Evolutionary conservation across 352 stramenopile genomes (phyloP).

Genomic region (Globisporangium okanoganense): DNA sequence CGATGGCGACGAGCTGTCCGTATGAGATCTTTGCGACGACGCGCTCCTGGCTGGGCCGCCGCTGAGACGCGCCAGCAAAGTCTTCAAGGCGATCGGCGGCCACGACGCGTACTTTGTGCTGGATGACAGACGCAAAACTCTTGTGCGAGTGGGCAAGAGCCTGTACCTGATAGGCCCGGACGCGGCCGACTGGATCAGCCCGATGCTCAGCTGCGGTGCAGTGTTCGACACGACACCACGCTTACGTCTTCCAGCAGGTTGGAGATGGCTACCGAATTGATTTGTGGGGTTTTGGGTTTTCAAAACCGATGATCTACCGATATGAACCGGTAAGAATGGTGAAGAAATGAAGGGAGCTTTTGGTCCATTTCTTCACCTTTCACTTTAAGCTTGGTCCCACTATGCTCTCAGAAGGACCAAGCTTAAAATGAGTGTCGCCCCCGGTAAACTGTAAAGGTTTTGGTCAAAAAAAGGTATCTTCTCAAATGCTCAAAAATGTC

Average conservation of each 20-base stretch:
- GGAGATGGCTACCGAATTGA: no score
- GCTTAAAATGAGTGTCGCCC: no score
- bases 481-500: no score
- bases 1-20: slow-evolving; percentile 1
- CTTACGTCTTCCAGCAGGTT: neutral
- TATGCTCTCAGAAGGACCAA: no score
- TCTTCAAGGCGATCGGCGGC: slow-evolving; percentile 2
- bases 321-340: no score
- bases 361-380: no score
- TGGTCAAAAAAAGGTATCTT: no score
- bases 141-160: slow-evolving; percentile 1
- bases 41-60: slow-evolving; percentile 9
- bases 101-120: slow-evolving; percentile 13
- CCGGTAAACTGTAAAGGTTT: no score
- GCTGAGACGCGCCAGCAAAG: slow-evolving; percentile 5
- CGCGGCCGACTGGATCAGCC: slow-evolving; percentile 12
- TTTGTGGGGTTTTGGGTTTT: no score
- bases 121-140: slow-evolving; percentile 7
- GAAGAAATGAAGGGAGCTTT: no score
- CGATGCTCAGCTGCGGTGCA: slow-evolving; percentile 4
- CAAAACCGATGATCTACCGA: no score
- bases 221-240: neutral
- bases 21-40: slow-evolving; percentile 11
- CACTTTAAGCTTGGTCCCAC: no score
- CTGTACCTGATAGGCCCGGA: neutral